Conservation (phyloP, 2,329 filamentous ascomycete genomes). For the Knufia petricola region DNA sequence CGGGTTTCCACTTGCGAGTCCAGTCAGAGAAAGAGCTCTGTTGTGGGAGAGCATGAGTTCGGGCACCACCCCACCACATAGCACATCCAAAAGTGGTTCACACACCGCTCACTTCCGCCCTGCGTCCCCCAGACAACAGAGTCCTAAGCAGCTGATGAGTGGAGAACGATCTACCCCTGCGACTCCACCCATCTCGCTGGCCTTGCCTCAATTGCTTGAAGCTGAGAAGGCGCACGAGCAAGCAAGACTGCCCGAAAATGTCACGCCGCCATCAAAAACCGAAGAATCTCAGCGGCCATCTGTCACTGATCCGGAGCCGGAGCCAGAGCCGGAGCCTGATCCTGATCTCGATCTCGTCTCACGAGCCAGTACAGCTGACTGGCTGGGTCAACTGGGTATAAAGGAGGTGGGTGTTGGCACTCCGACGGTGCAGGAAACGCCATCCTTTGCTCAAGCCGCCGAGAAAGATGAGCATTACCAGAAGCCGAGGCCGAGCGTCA, state of each 20-base stretch:
- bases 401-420: slow-evolving; percentile 2
- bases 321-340: too few relatives aligned
- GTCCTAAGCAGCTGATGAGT: too few relatives aligned
- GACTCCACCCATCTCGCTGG: slow-evolving; percentile 18
- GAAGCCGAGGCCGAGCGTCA: slow-evolving; percentile 12
- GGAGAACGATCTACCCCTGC: neutral
- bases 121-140: too few relatives aligned
- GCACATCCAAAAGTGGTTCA: neutral
- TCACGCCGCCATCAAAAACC: neutral
- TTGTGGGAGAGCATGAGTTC: slow-evolving; percentile 4
- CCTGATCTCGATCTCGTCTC: neutral
- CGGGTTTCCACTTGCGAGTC: neutral
- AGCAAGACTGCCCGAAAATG: neutral
- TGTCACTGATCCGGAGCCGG: too few relatives aligned
- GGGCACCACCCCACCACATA: neutral
- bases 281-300: neutral
- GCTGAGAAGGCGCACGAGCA: slow-evolving; percentile 10
- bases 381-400: slow-evolving; percentile 18
- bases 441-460: neutral
- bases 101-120: neutral
- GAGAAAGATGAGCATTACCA: slow-evolving; percentile 12
- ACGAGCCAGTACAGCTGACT: slow-evolving; percentile 12
- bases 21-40: slow-evolving; percentile 7
- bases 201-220: slow-evolving; percentile 14
- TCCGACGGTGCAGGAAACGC: slow-evolving; percentile 11